These are phyloP conservation scores for Fraxinus americana DNA, from an alignment of 257 asterid species.

Conservation along the genomic window DNA sequence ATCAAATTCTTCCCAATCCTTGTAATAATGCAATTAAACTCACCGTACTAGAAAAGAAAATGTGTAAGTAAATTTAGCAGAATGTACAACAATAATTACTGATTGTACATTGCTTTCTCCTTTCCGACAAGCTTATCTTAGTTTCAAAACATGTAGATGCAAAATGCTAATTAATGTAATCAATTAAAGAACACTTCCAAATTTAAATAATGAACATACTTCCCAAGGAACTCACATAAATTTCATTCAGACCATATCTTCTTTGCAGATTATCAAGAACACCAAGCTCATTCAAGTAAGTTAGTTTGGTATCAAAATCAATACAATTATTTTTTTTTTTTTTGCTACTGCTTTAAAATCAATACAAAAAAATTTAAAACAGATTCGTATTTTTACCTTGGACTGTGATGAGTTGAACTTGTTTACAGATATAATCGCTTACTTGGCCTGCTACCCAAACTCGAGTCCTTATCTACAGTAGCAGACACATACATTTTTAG, in stretches of 20 bases:
- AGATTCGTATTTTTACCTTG: constrained; percentile 64
- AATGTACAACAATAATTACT: not conserved
- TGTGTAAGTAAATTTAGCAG: not conserved
- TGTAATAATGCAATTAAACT: not conserved
- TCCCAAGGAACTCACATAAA: constrained; percentile 61
- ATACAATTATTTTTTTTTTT: not conserved
- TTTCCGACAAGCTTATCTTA: not conserved
- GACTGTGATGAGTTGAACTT: constrained; percentile 69
- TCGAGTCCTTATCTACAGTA: too few species aligned
- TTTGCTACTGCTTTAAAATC: not conserved
- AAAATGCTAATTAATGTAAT: not conserved
- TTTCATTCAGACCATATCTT: constrained; percentile 86
- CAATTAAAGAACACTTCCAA: not conserved
- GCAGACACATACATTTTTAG: too few species aligned
- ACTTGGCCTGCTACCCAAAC: constrained; percentile 58
- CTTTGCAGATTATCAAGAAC: constrained; percentile 90
- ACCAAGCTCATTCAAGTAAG: constrained; percentile 90
- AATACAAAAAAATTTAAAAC: not conserved
- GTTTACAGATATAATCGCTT: constrained; percentile 62
- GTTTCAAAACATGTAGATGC: not conserved
- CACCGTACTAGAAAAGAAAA: not conserved
- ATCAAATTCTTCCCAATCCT: not conserved
- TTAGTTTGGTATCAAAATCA: constrained; percentile 56
- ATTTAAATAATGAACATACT: not conserved
- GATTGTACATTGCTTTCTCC: not conserved